Percentiles rank a stretch among this genome's conserved stretches.
Evolutionary conservation across 2,329 filamentous ascomycete species (phyloP).

Genomic region (Epichloe coenophiala): DNA sequence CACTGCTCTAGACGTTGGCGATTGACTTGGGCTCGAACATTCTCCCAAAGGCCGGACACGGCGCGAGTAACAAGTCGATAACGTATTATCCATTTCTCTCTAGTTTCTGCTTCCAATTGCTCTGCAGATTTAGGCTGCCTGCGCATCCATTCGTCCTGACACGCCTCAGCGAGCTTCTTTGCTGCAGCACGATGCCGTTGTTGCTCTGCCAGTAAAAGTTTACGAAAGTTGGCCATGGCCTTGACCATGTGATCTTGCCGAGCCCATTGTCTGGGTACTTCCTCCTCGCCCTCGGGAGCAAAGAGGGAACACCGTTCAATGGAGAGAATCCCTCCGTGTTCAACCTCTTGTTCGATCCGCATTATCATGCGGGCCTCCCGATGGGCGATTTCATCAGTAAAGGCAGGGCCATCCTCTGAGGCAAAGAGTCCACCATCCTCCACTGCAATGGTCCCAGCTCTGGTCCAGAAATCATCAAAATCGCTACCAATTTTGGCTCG

Average conservation of each 20-base stretch:
- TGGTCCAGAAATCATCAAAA: slow-evolving; percentile 44
- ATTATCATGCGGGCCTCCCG: slow-evolving; percentile 58
- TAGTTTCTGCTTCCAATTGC: slow-evolving; percentile 68
- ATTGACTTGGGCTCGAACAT: slow-evolving; percentile 48
- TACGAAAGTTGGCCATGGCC: slow-evolving; percentile 68
- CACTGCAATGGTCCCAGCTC: slow-evolving; percentile 36
- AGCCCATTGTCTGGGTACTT: slow-evolving; percentile 69
- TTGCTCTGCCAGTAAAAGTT: slow-evolving; percentile 67
- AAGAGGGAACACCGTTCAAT: slow-evolving; percentile 57
- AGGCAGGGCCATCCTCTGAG: slow-evolving; percentile 40
- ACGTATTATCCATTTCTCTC: slow-evolving; percentile 48
- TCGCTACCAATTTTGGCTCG: slow-evolving; percentile 37
- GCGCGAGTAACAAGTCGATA: slow-evolving; percentile 59
- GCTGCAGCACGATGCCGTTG: slow-evolving; percentile 62
- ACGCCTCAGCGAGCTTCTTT: slow-evolving; percentile 67
- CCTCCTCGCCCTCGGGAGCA: slow-evolving; percentile 56
- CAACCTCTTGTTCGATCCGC: slow-evolving; percentile 57
- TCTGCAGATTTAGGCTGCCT: slow-evolving; percentile 65
- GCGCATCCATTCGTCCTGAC: slow-evolving; percentile 60
- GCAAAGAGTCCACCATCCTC: slow-evolving; percentile 43
- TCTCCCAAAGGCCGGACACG: slow-evolving; percentile 47
- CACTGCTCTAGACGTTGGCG: slow-evolving; percentile 44
- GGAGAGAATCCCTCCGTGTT: slow-evolving; percentile 64
- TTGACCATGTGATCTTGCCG: slow-evolving; percentile 74
- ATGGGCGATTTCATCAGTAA: slow-evolving; percentile 47